Evolutionary conservation across 805 yeast genomes (phyloP).

Genomic region (Sugiyamaella smithiae): DNA sequence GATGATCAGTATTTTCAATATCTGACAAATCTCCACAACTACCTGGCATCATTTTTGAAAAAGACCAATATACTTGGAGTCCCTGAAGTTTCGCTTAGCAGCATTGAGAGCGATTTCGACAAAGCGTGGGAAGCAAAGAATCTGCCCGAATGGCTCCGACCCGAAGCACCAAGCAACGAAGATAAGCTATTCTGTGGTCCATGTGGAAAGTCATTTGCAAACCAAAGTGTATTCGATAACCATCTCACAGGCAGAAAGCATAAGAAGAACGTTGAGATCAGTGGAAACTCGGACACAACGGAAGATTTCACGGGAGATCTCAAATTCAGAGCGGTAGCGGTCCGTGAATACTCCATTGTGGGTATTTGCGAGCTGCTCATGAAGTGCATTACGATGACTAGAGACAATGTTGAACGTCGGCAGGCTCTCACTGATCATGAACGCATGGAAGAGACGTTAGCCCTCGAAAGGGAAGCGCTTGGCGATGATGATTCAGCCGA

Average conservation of each 20-base stretch:
- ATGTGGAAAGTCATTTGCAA: slow-evolving; percentile 64
- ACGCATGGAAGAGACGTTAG: slow-evolving; percentile 51
- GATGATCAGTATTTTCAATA: slow-evolving; percentile 43
- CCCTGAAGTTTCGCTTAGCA: slow-evolving; percentile 34
- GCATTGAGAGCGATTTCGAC: slow-evolving; percentile 31
- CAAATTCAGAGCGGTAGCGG: slow-evolving; percentile 27
- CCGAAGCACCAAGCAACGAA: slow-evolving; percentile 9
- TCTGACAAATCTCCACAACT: slow-evolving; percentile 44
- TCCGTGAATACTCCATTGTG: slow-evolving; percentile 42
- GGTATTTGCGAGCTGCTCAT: slow-evolving; percentile 39
- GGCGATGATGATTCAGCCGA: slow-evolving; percentile 22
- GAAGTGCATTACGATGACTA: slow-evolving; percentile 48
- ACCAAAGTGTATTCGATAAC: slow-evolving; percentile 58
- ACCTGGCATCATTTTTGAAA: slow-evolving; percentile 48
- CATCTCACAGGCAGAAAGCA: slow-evolving; percentile 80
- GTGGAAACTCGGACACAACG: neutral
- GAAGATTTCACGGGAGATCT: slow-evolving; percentile 1
- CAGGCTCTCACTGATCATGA: slow-evolving; percentile 71
- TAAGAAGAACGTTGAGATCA: slow-evolving; percentile 42
- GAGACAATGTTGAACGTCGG: slow-evolving; percentile 56
- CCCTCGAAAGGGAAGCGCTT: slow-evolving; percentile 35
- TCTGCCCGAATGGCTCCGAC: slow-evolving; percentile 12
- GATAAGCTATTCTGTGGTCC: slow-evolving; percentile 49
- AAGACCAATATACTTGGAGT: slow-evolving; percentile 50
- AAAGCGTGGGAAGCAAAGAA: slow-evolving; percentile 25